Evolutionary conservation across 1,139 yeast genomes (phyloP), one percentile per base, ranked within the genome.

Genomic region (Wickerhamiella infanticola): DNA sequence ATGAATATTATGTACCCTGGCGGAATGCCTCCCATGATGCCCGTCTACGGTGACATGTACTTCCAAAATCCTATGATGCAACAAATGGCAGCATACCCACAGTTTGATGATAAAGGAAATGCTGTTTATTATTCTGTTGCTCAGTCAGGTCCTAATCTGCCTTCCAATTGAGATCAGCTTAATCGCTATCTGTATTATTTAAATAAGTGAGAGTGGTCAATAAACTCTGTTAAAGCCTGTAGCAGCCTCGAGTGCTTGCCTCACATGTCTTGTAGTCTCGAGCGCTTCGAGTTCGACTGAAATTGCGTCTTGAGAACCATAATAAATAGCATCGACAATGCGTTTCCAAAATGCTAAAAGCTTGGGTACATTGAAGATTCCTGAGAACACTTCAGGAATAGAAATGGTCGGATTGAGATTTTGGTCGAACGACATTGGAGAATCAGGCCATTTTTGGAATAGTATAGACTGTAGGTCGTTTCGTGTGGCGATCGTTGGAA

Each of bases 391-490:
- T 1, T 13, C 3, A 6, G 35, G 26, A 2, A 29, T 29, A 4
- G n/a, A 9, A 11, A 39, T n/a, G 4, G 1, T 9, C 3, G 35
- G 41, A 13, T 3, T 5, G 9, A 39, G 25, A 6, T 25, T 4
- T 4, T 7, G 11, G 6, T 13, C 24, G 5, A 27, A 11, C 4
- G 11, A 4, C 18, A 45, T 44, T 2, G 29, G 29, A 2, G 35
- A 36, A 6, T 42, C 37, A 4, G 44, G 46, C 48, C 45, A 44
- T n/a, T 33, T 25, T 3, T 13, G 13, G 3, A 18, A 13, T 13
- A 46, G 31, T 18, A 36, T 18, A 2, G 36, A 35, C 5, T 25
- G 25, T 26, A 42, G 39, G 5, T 23, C 23, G 18, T 24, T 24
- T 24, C 27, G 9, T 24, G 18, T 18, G 33, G 33, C 33, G 7